These are phyloP conservation scores for Lophiostoma macrostomum DNA, from an alignment of 495 filamentous ascomycete genomes.

Conservation along the genomic window DNA sequence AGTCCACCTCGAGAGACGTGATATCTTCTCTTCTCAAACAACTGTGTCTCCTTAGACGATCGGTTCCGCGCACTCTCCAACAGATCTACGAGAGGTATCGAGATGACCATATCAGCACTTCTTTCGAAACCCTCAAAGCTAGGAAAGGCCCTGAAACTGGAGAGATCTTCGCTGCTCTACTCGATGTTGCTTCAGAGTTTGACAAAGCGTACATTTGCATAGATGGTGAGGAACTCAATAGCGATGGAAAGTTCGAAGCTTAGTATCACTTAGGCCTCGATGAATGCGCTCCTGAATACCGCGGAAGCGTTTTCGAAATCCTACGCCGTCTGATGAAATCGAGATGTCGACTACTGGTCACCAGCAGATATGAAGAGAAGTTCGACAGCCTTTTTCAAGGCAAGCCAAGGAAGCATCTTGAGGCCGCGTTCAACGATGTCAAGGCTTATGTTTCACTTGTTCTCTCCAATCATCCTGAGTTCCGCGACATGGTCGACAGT, in stretches of 20 bases:
- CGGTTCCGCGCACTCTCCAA: background rate
- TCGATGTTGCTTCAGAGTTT: conserved; percentile 3
- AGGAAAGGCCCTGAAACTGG: conserved; percentile 1
- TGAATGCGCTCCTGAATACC: conserved; percentile 1
- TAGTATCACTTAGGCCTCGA: background rate
- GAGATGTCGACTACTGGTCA: background rate
- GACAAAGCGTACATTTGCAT: background rate
- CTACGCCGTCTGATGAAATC: conserved; percentile 1
- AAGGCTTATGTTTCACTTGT: background rate
- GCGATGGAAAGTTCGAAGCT: background rate
- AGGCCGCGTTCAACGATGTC: background rate
- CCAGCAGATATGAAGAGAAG: background rate
- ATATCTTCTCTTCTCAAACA: conserved; percentile 1
- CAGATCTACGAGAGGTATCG: background rate
- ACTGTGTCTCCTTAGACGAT: background rate
- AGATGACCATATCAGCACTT: background rate
- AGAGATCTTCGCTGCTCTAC: background rate
- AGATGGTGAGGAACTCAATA: background rate
- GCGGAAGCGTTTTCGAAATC: background rate
- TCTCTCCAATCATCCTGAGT: background rate
- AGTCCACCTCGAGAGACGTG: background rate
- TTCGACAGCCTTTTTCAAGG: background rate
- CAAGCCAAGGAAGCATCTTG: background rate
- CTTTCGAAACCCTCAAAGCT: background rate
- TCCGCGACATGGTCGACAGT: background rate